Percentiles rank a stretch among this genome's conserved stretches.
Conservation (phyloP, 2,329 filamentous ascomycete genomes). For the Macrophomina tecta region DNA sequence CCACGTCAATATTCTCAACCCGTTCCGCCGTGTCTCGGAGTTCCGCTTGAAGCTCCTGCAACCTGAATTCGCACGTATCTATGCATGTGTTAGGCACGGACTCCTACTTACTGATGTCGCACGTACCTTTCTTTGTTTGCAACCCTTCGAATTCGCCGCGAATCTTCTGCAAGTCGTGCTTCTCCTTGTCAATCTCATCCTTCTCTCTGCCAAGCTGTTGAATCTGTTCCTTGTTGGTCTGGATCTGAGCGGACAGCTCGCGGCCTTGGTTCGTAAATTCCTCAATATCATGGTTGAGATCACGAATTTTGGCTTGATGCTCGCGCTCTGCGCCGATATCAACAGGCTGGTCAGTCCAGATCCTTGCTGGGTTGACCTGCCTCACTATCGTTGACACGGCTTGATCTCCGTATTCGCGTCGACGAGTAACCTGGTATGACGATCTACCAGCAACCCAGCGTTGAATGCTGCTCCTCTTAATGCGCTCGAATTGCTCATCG, state of each 20-base stretch:
- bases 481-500: constrained; percentile 70
- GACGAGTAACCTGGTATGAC: constrained; percentile 69
- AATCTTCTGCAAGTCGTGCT: constrained; percentile 70
- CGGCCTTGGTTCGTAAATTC: constrained; percentile 50
- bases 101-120: constrained; percentile 25
- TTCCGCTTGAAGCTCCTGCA: constrained; percentile 27
- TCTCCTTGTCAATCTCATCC: constrained; percentile 61
- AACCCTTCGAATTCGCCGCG: constrained; percentile 69
- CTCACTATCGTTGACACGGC: constrained; percentile 72
- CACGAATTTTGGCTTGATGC: constrained; percentile 60
- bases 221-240: constrained; percentile 31
- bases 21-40: not conserved
- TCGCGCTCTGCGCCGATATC: constrained; percentile 69
- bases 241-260: constrained; percentile 48
- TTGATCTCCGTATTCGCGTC: constrained; percentile 85
- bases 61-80: constrained; percentile 27
- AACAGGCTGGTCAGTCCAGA: constrained; percentile 80
- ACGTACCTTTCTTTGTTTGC: constrained; percentile 72
- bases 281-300: constrained; percentile 47
- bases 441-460: constrained; percentile 74
- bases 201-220: constrained; percentile 36
- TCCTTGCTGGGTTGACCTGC: constrained; percentile 64
- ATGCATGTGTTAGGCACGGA: not conserved
- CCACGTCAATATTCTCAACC: constrained; percentile 15
- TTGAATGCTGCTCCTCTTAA: constrained; percentile 65